A percentile compares a stretch with the other conserved stretches of the same genome.
phyloP scores from a whole-genome alignment of 2,329 filamentous ascomycete genomes.

The Beauveria asiatica region DNA sequence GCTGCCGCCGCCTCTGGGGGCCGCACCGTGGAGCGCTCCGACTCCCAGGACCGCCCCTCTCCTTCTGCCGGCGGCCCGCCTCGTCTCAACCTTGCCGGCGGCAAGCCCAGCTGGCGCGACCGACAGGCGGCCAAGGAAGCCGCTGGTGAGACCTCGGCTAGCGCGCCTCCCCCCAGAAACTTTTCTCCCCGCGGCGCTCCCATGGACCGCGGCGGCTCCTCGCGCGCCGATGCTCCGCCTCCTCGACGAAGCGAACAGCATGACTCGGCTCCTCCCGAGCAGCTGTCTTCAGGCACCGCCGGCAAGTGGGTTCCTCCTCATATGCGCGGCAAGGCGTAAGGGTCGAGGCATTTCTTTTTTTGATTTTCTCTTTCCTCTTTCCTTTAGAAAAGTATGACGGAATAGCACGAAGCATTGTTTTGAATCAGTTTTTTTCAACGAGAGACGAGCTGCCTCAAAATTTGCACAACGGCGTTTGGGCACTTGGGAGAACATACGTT shows the following conservation, averaged over 20 bases:
- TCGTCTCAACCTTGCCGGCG: constrained; percentile 51
- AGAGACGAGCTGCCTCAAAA: constrained; percentile 5
- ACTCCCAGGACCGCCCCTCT: constrained; percentile 36
- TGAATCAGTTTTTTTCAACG: constrained; percentile 1
- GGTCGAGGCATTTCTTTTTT: neutral
- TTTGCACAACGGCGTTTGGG: constrained; percentile 9
- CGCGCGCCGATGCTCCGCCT: constrained; percentile 20
- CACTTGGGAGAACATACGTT: constrained; percentile 4
- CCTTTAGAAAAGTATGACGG: constrained; percentile 4
- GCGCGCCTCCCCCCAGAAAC: constrained; percentile 33
- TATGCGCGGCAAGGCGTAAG: constrained; percentile 25
- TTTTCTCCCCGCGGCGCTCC: constrained; percentile 28
- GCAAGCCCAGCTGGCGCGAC: constrained; percentile 64
- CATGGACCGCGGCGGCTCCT: constrained; percentile 36
- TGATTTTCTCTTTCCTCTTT: neutral
- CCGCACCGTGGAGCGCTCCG: constrained; percentile 33
- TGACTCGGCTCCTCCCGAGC: constrained; percentile 38
- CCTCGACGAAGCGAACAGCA: constrained; percentile 20
- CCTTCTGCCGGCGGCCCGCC: constrained; percentile 43
- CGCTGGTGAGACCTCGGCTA: constrained; percentile 29
- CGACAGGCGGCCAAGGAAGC: constrained; percentile 49
- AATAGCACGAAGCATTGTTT: constrained; percentile 10
- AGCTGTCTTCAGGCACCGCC: constrained; percentile 42
- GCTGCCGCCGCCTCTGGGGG: constrained; percentile 23
- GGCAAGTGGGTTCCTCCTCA: constrained; percentile 54